These are phyloP conservation scores for Penicillium aurantiogriseum DNA, from an alignment of 2,329 filamentous ascomycete genomes.

Conservation along the genomic window DNA sequence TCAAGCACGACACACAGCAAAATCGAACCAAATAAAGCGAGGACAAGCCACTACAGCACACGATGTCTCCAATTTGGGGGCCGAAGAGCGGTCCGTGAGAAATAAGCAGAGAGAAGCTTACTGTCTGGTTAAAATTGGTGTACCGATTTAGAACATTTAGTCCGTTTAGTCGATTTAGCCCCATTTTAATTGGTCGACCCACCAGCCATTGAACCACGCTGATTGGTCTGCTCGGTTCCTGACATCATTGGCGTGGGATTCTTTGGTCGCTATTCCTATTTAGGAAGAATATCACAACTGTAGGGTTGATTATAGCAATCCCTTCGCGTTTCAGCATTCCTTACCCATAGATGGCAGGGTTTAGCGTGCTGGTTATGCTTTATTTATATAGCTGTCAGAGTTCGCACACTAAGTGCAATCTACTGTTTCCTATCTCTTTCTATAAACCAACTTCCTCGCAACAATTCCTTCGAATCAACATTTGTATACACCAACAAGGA, in stretches of 20 bases:
- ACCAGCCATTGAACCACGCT: background rate
- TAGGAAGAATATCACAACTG: slow-evolving; percentile 14
- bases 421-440: background rate
- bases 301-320: slow-evolving; percentile 8
- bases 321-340: slow-evolving; percentile 16
- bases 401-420: background rate
- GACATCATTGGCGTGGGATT: slow-evolving; percentile 16
- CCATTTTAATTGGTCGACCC: slow-evolving; percentile 1
- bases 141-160: slow-evolving; percentile 8
- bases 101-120: background rate
- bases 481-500: background rate
- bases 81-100: background rate
- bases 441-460: background rate
- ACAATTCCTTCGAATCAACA: background rate
- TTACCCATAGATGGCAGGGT: slow-evolving; percentile 9
- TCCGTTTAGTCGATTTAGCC: background rate
- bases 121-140: background rate
- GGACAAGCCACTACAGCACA: background rate
- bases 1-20: background rate
- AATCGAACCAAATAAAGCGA: background rate
- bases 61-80: background rate
- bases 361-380: background rate
- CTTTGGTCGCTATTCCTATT: slow-evolving; percentile 14
- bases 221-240: slow-evolving; percentile 25
- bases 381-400: background rate